Evolutionary conservation across 2,329 filamentous ascomycete species (phyloP).

Genomic region (Alternaria arborescens): DNA sequence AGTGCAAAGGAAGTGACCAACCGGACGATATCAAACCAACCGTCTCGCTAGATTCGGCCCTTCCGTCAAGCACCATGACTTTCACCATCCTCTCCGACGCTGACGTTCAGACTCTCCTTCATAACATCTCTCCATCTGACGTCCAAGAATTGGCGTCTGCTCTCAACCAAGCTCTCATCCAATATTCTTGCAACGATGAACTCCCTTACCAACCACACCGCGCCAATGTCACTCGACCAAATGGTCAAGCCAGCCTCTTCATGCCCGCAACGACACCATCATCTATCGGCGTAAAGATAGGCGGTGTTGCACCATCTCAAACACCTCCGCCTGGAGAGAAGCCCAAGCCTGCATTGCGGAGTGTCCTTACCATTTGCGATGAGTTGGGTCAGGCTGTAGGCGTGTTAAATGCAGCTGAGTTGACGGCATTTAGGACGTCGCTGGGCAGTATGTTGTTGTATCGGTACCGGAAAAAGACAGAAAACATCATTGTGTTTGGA

Average conservation of each 20-base stretch:
- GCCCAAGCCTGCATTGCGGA: constrained; percentile 59
- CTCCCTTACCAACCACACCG: constrained; percentile 55
- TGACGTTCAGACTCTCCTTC: constrained; percentile 45
- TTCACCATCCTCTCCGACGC: constrained; percentile 30
- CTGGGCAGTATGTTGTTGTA: constrained; percentile 72
- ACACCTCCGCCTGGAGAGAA: constrained; percentile 24
- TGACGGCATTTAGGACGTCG: constrained; percentile 84
- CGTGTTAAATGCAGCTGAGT: constrained; percentile 74
- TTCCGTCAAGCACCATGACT: constrained; percentile 1
- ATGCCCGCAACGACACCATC: constrained; percentile 74
- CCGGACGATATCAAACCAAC: not conserved
- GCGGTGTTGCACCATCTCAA: constrained; percentile 60
- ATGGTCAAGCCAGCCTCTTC: constrained; percentile 69
- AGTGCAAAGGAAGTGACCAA: not conserved
- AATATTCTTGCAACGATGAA: constrained; percentile 33
- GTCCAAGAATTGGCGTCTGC: constrained; percentile 9
- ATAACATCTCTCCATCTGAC: constrained; percentile 36
- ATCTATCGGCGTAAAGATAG: constrained; percentile 76
- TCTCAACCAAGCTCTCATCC: constrained; percentile 37
- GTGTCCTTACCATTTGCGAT: constrained; percentile 69
- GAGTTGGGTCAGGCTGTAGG: constrained; percentile 66
- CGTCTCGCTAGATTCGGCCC: not conserved
- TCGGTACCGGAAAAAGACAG: constrained; percentile 20
- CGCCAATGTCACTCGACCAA: constrained; percentile 51
- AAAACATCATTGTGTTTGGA: constrained; percentile 58